phyloP scores from a whole-genome alignment of 2,329 filamentous ascomycete species.

The Exserohilum turcica region DNA sequence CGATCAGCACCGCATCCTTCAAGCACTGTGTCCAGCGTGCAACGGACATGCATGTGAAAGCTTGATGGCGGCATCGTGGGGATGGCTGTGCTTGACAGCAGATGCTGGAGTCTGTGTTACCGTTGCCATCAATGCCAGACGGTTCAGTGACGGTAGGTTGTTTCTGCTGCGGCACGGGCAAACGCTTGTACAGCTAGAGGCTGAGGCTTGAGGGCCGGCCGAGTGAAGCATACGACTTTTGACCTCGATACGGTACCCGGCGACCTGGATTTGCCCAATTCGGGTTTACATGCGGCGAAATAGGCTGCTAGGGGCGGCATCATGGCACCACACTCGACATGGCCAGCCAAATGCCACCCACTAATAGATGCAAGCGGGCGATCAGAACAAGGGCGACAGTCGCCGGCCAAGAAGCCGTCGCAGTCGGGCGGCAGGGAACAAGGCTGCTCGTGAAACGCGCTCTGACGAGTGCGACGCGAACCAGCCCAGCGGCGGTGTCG shows the following conservation, averaged over 20 bases:
- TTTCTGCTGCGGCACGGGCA: background rate
- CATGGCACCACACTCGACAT: background rate
- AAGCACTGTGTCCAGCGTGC: background rate
- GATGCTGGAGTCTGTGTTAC: background rate
- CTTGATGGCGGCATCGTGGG: background rate
- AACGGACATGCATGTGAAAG: background rate
- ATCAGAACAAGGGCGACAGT: conserved; percentile 1
- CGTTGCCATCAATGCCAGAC: background rate
- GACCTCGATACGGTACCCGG: background rate
- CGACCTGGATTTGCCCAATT: background rate
- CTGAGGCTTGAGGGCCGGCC: background rate
- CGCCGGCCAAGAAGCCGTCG: background rate
- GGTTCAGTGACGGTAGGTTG: background rate
- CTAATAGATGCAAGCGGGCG: background rate
- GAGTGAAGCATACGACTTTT: background rate
- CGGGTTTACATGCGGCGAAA: conserved; percentile 5
- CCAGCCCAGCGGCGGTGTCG: background rate
- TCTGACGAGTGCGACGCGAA: background rate
- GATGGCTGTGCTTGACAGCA: background rate
- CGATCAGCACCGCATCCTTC: background rate
- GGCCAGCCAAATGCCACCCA: background rate
- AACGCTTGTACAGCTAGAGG: background rate
- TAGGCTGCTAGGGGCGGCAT: background rate
- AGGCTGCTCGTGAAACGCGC: conserved; percentile 7
- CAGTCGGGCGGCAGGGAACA: conserved; percentile 5